Conservation (phyloP, 495 filamentous ascomycete genomes). For the Jackrogersella multiformis region DNA sequence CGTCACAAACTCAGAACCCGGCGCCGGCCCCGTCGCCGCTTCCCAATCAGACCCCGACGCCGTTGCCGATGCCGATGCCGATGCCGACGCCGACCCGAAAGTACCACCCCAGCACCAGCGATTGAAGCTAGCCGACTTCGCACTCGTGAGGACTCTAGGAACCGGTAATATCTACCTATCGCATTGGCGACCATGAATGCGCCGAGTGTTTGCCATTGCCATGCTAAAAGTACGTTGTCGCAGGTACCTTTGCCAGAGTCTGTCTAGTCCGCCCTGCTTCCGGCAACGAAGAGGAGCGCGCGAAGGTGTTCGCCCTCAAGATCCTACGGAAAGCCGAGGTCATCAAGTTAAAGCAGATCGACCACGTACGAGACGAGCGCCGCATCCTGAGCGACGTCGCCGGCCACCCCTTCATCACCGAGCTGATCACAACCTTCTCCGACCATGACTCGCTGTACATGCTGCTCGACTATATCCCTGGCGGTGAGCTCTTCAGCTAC, state of each 20-base stretch:
- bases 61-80: slow-evolving; percentile 20
- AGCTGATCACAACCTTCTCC: slow-evolving; percentile 88
- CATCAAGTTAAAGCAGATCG: slow-evolving; percentile 95
- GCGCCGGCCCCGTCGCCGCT: slow-evolving; percentile 18
- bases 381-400: slow-evolving; percentile 85
- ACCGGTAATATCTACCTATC: slow-evolving; percentile 67
- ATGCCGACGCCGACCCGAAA: slow-evolving; percentile 37
- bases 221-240: slow-evolving; percentile 36
- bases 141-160: slow-evolving; percentile 87
- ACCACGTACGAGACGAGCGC: slow-evolving; percentile 95
- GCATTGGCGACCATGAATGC: not conserved
- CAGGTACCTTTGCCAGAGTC: slow-evolving; percentile 95
- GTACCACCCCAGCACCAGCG: slow-evolving; percentile 47
- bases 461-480: slow-evolving; percentile 92
- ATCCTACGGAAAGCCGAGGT: slow-evolving; percentile 86
- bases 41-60: slow-evolving; percentile 33
- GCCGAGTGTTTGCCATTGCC: slow-evolving; percentile 18
- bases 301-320: slow-evolving; percentile 91
- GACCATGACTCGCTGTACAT: slow-evolving; percentile 91
- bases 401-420: slow-evolving; percentile 95
- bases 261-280: slow-evolving; percentile 78
- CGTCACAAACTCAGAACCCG: slow-evolving; percentile 19
- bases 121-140: slow-evolving; percentile 73
- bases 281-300: slow-evolving; percentile 62
- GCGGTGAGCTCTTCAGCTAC: slow-evolving; percentile 95